Conservation (phyloP, 345 rosid genomes). For the Gossypium thurberi region DNA sequence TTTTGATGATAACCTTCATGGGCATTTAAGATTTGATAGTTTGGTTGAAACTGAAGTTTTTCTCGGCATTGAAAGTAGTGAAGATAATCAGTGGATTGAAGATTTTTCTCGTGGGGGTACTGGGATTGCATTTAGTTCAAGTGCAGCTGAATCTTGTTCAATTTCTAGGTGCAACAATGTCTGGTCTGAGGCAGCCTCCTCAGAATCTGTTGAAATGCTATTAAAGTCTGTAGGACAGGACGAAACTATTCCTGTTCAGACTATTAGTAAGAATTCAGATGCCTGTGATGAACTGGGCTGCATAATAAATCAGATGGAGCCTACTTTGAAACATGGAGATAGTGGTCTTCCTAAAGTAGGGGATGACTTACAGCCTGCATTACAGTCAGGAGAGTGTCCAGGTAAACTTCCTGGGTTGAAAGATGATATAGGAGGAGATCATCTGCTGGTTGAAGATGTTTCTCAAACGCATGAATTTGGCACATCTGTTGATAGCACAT, state of each 20-base stretch:
- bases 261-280: conserved; percentile 41
- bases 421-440: conserved; percentile 33
- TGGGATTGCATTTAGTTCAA: conserved; percentile 68
- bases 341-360: conserved; percentile 26
- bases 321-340: conserved; percentile 38
- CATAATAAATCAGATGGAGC: conserved; percentile 65
- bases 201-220: conserved; percentile 89
- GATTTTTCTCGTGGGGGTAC: conserved; percentile 63
- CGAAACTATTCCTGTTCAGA: conserved; percentile 43
- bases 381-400: conserved; percentile 27
- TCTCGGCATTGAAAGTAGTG: conserved; percentile 78
- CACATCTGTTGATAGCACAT: conserved; percentile 28
- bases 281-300: conserved; percentile 71
- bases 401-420: conserved; percentile 28
- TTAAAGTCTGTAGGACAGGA: conserved; percentile 96
- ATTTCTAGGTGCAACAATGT: conserved; percentile 82
- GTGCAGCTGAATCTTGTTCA: conserved; percentile 80
- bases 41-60: conserved; percentile 66
- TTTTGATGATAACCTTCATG: conserved; percentile 73
- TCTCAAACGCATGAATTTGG: conserved; percentile 28
- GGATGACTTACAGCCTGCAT: conserved; percentile 29
- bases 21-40: conserved; percentile 67
- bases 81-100: conserved; percentile 89
- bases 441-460: conserved; percentile 32
- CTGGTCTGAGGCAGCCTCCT: conserved; percentile 95